phyloP scores from a whole-genome alignment of 371 early-diverging fungal species.

The Circinella minor region DNA sequence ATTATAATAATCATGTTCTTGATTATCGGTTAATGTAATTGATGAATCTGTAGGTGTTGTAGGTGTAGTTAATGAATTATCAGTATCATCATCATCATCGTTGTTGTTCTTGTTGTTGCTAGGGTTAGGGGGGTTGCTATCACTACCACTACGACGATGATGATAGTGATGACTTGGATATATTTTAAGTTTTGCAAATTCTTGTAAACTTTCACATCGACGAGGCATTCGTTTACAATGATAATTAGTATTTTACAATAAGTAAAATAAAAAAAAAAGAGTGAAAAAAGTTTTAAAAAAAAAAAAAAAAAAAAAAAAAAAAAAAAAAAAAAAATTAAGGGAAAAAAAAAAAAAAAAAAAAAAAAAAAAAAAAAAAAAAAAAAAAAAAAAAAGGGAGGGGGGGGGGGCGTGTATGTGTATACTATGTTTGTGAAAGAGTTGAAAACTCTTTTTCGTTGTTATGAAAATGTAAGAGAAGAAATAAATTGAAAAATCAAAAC shows the following conservation, averaged over 20 bases:
- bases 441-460: no score
- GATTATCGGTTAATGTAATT: not conserved
- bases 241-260: not conserved
- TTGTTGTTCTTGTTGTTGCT: not conserved
- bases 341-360: no score
- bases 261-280: not conserved
- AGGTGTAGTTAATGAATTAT: no score
- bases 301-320: not conserved
- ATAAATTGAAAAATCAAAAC: not conserved
- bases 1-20: no score
- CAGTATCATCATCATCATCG: not conserved
- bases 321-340: not conserved
- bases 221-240: not conserved
- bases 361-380: no score
- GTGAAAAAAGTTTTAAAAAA: no score
- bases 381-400: no score
- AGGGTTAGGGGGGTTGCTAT: not conserved
- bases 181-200: slow-evolving; percentile 1
- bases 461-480: not conserved
- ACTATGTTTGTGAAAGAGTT: no score
- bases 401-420: no score
- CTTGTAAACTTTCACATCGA: slow-evolving; percentile 3
- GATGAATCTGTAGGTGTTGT: not conserved
- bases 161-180: not conserved
- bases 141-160: not conserved